Evolutionary conservation across 441 rosid species (phyloP).

Genomic region (Breynia disticha): DNA sequence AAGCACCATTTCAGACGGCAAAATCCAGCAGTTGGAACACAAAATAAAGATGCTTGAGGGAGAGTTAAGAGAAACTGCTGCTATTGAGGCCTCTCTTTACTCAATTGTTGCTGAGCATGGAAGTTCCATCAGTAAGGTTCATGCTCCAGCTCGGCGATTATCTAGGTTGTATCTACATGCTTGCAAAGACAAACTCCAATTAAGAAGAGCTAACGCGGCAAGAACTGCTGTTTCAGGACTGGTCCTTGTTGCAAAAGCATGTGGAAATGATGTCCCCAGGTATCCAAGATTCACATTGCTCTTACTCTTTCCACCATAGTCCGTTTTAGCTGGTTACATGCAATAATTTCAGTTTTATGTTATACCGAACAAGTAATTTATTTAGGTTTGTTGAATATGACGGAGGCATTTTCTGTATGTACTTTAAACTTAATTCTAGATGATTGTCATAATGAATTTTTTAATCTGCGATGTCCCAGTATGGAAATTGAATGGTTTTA

Average conservation of each 20-base stretch:
- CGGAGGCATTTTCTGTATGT: too few species aligned
- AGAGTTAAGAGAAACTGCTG: slow-evolving; percentile 85
- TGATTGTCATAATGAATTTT: too few species aligned
- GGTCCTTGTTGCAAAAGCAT: slow-evolving; percentile 78
- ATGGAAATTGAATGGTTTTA: background rate
- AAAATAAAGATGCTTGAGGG: slow-evolving; percentile 57
- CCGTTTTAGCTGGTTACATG: background rate
- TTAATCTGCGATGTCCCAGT: too few species aligned
- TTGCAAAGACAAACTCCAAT: slow-evolving; percentile 36
- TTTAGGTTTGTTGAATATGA: too few species aligned
- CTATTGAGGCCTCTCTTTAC: slow-evolving; percentile 71
- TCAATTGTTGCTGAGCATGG: slow-evolving; percentile 88
- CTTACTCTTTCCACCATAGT: background rate
- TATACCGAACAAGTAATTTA: too few species aligned
- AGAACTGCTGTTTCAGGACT: slow-evolving; percentile 74
- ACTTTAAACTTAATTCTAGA: too few species aligned
- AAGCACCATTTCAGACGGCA: slow-evolving; percentile 19
- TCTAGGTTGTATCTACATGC: slow-evolving; percentile 78
- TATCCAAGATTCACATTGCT: slow-evolving; percentile 13
- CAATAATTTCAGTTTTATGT: too few species aligned
- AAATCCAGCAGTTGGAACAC: slow-evolving; percentile 30
- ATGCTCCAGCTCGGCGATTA: slow-evolving; percentile 89
- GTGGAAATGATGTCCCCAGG: slow-evolving; percentile 96
- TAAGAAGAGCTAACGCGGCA: slow-evolving; percentile 60
- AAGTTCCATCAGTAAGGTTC: slow-evolving; percentile 71